Evolutionary conservation across 2,329 filamentous ascomycete genomes (phyloP).

Genomic region (Diaporthe velutina): DNA sequence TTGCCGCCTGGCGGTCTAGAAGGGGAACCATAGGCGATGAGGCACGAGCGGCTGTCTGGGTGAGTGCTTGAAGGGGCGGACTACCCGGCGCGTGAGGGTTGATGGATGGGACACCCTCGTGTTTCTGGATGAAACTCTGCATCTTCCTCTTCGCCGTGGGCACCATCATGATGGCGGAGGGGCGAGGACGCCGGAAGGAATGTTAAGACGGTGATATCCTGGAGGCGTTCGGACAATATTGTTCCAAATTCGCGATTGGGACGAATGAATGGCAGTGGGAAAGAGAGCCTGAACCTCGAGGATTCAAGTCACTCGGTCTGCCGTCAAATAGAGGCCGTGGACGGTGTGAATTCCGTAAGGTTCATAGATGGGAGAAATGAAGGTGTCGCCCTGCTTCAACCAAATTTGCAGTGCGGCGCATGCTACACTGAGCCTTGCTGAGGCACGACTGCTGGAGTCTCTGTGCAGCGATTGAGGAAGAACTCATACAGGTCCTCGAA

Average conservation of each 20-base stretch:
- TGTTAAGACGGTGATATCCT: not conserved
- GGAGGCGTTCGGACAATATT: not conserved
- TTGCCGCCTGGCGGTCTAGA: conserved; percentile 11
- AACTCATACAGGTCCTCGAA: not conserved
- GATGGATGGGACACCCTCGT: conserved; percentile 27
- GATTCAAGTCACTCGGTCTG: not conserved
- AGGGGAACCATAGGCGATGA: conserved; percentile 26
- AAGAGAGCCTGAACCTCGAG: not conserved
- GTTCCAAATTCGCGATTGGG: not conserved
- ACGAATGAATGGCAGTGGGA: too few relatives aligned
- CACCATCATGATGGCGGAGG: conserved; percentile 44
- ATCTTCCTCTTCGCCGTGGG: conserved; percentile 48
- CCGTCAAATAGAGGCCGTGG: not conserved
- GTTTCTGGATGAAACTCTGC: conserved; percentile 49
- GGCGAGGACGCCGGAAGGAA: not conserved
- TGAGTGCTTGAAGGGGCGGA: conserved; percentile 35
- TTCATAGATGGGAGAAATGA: not conserved
- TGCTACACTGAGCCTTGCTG: not conserved
- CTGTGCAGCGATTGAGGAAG: not conserved
- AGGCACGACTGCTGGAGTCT: not conserved
- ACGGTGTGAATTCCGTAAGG: not conserved
- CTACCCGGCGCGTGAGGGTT: conserved; percentile 38
- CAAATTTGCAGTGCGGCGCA: conserved; percentile 10
- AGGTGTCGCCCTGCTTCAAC: conserved; percentile 11
- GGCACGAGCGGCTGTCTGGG: conserved; percentile 6